Evolutionary conservation across 2,329 filamentous ascomycete species (phyloP).

Genomic region (Gyromitra esculenta): DNA sequence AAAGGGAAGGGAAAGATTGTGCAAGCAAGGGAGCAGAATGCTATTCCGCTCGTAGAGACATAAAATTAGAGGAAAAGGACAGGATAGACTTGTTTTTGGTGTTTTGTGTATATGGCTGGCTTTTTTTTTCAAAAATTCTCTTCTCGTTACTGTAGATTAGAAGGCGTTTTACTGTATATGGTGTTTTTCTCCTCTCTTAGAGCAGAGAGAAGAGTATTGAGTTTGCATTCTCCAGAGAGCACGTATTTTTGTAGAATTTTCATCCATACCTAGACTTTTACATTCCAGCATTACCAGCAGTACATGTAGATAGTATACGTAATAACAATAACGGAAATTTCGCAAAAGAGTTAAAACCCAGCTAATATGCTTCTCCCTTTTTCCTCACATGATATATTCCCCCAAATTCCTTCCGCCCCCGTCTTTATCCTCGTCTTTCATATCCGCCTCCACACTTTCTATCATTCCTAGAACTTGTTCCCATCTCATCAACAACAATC

Average conservation of each 20-base stretch:
- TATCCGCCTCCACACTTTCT: constrained; percentile 36
- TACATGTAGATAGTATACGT: neutral
- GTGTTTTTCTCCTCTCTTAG: constrained; percentile 10
- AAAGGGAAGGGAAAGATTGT: constrained; percentile 72
- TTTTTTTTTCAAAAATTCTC: constrained; percentile 6
- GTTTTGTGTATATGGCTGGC: constrained; percentile 13
- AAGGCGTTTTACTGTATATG: constrained; percentile 19
- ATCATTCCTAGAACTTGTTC: constrained; percentile 40
- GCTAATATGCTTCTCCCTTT: neutral
- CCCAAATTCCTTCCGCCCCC: constrained; percentile 23
- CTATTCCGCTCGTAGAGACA: constrained; percentile 44
- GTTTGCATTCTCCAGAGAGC: constrained; percentile 8
- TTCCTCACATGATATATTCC: constrained; percentile 39
- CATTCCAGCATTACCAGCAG: constrained; percentile 6
- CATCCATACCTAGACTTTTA: constrained; percentile 9
- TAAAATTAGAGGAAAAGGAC: constrained; percentile 9
- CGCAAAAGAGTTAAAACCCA: neutral
- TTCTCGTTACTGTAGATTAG: constrained; percentile 16
- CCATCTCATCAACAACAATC: constrained; percentile 44
- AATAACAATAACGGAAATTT: neutral
- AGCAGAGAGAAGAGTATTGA: neutral
- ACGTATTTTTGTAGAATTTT: constrained; percentile 7
- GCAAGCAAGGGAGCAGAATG: constrained; percentile 45
- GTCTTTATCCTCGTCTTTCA: constrained; percentile 15
- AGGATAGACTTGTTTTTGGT: neutral